A percentile compares a stretch with the other conserved stretches of the same genome.
These are phyloP conservation scores for Saturnispora quitensis DNA, from an alignment of 805 yeast genomes.

Conservation along the genomic window DNA sequence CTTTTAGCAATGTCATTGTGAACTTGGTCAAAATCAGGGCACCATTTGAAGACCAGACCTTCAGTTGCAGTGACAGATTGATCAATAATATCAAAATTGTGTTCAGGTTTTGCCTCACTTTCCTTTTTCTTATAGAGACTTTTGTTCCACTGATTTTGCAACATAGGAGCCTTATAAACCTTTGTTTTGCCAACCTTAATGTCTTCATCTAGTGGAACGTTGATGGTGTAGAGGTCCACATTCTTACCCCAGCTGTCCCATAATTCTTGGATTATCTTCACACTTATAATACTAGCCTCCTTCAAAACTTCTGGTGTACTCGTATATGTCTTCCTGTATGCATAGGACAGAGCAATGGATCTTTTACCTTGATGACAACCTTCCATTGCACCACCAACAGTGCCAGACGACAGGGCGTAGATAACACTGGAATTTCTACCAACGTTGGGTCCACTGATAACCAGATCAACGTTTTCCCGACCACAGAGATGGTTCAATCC, in stretches of 20 bases:
- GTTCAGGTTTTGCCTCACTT: constrained; percentile 7
- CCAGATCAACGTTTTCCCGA: constrained; percentile 65
- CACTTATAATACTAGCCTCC: constrained; percentile 61
- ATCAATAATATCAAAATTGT: constrained; percentile 37
- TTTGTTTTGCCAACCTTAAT: constrained; percentile 49
- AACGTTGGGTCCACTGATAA: constrained; percentile 90
- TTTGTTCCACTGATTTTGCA: constrained; percentile 67
- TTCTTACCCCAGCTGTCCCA: constrained; percentile 45
- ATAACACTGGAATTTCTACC: constrained; percentile 89
- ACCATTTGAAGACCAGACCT: constrained; percentile 61
- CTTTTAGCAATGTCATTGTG: constrained; percentile 41
- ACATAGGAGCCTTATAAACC: constrained; percentile 65
- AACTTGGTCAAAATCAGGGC: constrained; percentile 68
- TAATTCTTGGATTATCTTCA: constrained; percentile 53
- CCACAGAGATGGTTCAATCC: constrained; percentile 65
- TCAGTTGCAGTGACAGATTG: constrained; percentile 27
- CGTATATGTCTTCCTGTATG: constrained; percentile 46
- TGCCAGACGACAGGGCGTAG: constrained; percentile 85
- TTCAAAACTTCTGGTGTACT: constrained; percentile 43
- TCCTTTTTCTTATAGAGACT: constrained; percentile 18
- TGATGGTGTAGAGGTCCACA: constrained; percentile 72
- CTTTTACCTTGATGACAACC: constrained; percentile 65
- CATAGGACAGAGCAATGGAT: constrained; percentile 78
- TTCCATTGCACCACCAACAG: constrained; percentile 96
- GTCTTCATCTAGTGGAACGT: constrained; percentile 62